Evolutionary conservation across 495 filamentous ascomycete species (phyloP), one percentile per base, ranked within the genome.

Genomic region (Pseudevernia furfuracea): DNA sequence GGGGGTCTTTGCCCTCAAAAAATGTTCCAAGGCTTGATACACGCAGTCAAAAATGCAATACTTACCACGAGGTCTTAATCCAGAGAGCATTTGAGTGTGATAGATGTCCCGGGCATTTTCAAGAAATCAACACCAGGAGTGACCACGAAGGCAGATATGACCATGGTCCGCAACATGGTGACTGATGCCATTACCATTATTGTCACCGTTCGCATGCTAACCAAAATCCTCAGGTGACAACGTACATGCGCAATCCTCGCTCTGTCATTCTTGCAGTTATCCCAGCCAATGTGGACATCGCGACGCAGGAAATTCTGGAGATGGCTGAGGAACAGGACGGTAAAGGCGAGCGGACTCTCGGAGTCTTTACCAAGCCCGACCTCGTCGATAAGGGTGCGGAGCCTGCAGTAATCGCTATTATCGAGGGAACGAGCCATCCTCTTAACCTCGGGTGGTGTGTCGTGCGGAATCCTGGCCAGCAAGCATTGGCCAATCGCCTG

Each of bases 91-190:
- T 71, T 89, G 3, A 86, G 76, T 55, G 74, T 89, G 1, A 82
- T 88, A 49, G 84, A 89, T 66, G 78, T 88, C 4, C 85, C 85
- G 1, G 83, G 85, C 0, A 83, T 87, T 14, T 88, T 89, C 71
- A 79, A 78, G n/a, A 81, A 70, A n/a, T 72, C 78, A 0, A 81
- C 75, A 11, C 61, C 76, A 23, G 81, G 80, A 3, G n/a, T 75
- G 2, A 84, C 78, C 0, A 81, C 64, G 69, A 84, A 83, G 58
- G 66, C 70, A 0, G 78, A 85, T 49, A 83, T 82, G 25, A 60
- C 56, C 0, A 67, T 83, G 15, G 81, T 87, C 0, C 71, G 68
- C 49, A 74, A 79, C 8, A 81, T 88, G 49, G 49, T 49, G 23
- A 49, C n/a, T n/a, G n/a, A n/a, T n/a, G n/a, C n/a, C n/a, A n/a